Percentiles rank a stretch among this genome's conserved stretches.
Evolutionary conservation across 2,329 filamentous ascomycete genomes (phyloP).

Genomic region (Phialemonium atrogriseum): DNA sequence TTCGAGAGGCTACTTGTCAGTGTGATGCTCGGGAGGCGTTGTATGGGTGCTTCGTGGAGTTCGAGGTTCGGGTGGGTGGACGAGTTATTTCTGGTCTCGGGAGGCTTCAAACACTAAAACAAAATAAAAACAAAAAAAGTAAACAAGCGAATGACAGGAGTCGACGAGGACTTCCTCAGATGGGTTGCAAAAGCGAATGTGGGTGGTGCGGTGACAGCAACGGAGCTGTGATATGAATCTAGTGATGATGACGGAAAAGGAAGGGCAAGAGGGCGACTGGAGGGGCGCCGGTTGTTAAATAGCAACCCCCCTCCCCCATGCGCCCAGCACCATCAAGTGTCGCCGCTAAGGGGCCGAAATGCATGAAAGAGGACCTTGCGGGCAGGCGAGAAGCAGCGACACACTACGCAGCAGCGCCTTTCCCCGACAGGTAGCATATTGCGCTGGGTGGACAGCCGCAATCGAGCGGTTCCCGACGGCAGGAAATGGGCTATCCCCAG

Average conservation of each 20-base stretch:
- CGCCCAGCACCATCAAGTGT: too few relatives aligned
- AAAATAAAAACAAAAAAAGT: constrained; percentile 36
- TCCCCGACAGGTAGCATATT: too few relatives aligned
- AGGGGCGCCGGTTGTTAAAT: constrained; percentile 24
- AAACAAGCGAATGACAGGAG: constrained; percentile 68
- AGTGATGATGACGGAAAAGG: constrained; percentile 22
- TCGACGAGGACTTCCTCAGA: constrained; percentile 62
- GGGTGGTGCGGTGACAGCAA: constrained; percentile 28
- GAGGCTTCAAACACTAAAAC: constrained; percentile 17
- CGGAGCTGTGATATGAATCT: constrained; percentile 22
- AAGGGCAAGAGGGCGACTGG: constrained; percentile 18
- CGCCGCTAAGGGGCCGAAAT: too few relatives aligned
- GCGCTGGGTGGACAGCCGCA: too few relatives aligned
- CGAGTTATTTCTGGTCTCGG: constrained; percentile 11
- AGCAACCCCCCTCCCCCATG: constrained; percentile 5
- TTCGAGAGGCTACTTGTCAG: too few relatives aligned
- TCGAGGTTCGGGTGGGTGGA: constrained; percentile 1
- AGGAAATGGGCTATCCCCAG: too few relatives aligned
- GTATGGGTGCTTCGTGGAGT: neutral
- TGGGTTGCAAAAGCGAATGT: constrained; percentile 22
- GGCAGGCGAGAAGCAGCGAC: too few relatives aligned
- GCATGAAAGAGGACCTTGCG: too few relatives aligned
- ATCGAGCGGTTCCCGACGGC: too few relatives aligned
- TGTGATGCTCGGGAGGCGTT: too few relatives aligned
- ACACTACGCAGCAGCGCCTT: too few relatives aligned